Evolutionary conservation across 306 rosid genomes (phyloP), one percentile per base, ranked within the genome.

Genomic region (Cucumis melo): DNA sequence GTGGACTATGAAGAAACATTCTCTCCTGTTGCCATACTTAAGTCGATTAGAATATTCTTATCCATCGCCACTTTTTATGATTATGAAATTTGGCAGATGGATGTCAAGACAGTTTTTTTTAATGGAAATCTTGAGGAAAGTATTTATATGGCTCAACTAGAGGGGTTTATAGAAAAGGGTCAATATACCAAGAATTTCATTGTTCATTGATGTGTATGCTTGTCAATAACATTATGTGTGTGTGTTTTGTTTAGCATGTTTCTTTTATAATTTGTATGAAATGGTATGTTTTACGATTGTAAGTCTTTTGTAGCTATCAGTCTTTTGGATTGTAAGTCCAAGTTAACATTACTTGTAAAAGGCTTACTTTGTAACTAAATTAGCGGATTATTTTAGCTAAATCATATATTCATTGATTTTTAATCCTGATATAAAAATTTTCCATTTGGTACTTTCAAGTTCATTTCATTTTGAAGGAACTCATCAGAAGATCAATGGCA

Each of bases 381-480:
- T 23, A 36, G 48, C 17, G 23, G 48, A 42, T 64, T 34, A 20
- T 5, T 64, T 64, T 64, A 64, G 39, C 24, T 11, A 8, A 60
- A 64, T 64, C 48, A 36, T 42, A 67, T 34, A 10, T 44, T 36
- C 12, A 1, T 13, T 21, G 39, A 17, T n/a, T 19, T 17, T 66
- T 19, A 66, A 13, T 39, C 23, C 42, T 14, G 5, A 2, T 27
- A 9, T 73, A 16, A 23, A 65, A 24, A 29, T 36, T 73, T 46
- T 42, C 21, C 27, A 38, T 83, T 24, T 55, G 71, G 55, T 21
- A 39, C 16, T 54, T 82, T 76, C 84, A 87, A 86, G 86, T 87
- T 80, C 90, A 87, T 77, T 72, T 71, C 59, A 77, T 87, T 67
- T 67, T 87, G 78, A 87, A 87, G 81, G 90, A 87, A 63, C 78